These are phyloP conservation scores for Camellia sinensis DNA, from an alignment of 148 eudicot species.

Conservation along the genomic window DNA sequence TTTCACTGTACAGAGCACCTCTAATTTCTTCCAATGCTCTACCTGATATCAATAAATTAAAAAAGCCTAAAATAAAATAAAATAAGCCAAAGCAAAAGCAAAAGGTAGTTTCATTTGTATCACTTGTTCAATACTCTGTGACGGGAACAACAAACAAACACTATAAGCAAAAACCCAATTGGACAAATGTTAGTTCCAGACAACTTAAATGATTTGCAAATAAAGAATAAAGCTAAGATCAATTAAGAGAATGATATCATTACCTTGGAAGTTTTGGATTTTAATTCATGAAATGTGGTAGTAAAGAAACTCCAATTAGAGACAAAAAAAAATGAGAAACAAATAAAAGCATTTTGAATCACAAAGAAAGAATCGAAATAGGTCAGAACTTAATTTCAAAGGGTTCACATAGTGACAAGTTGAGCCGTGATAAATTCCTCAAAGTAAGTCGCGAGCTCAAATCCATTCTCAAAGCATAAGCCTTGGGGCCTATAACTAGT, in stretches of 20 bases:
- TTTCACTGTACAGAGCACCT: slow-evolving; percentile 64
- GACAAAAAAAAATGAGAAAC: not conserved
- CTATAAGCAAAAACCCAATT: too few species aligned
- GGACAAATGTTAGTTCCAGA: not conserved
- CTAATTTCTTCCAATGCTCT: slow-evolving; percentile 88
- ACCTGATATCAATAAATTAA: slow-evolving; percentile 32
- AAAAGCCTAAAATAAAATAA: not conserved
- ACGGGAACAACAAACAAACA: too few species aligned
- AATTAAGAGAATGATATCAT: not conserved
- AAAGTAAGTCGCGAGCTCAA: too few species aligned
- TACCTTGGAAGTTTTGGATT: not conserved
- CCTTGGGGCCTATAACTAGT: too few species aligned
- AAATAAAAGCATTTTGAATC: too few species aligned
- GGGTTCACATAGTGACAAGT: too few species aligned
- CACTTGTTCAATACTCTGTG: not conserved
- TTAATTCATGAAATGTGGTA: too few species aligned
- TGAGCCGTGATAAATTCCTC: too few species aligned
- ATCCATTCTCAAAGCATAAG: too few species aligned
- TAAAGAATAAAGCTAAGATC: not conserved
- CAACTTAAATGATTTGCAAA: not conserved
- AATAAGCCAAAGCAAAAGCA: not conserved
- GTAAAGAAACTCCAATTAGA: not conserved
- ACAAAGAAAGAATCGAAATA: not conserved
- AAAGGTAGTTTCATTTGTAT: not conserved
- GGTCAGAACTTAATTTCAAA: not conserved